Evolutionary conservation across 2,329 filamentous ascomycete genomes (phyloP).

Genomic region (Magnaporthales sp.): DNA sequence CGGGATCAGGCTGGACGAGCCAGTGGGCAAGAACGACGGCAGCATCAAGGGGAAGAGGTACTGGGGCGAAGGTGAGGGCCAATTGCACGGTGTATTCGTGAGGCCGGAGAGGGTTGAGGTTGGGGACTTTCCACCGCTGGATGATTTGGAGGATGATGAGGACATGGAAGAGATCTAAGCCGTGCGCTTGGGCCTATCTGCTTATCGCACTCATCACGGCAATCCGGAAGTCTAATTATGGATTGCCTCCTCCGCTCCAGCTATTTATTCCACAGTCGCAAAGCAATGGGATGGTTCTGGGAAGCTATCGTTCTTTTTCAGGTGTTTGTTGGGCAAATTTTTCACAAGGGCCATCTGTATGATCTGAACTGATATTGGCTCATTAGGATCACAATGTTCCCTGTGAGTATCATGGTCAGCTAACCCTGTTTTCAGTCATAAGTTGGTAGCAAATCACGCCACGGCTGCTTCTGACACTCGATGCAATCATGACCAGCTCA

Average conservation of each 20-base stretch:
- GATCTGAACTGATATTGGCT: not conserved
- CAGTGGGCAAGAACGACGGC: conserved; percentile 73
- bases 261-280: not conserved
- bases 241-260: not conserved
- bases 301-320: not conserved
- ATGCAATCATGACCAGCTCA: not conserved
- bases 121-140: conserved; percentile 61
- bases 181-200: not conserved
- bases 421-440: not conserved
- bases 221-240: not conserved
- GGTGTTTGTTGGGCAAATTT: not conserved
- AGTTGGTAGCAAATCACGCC: not conserved
- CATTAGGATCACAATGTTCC: not conserved
- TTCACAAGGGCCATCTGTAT: not conserved
- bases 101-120: conserved; percentile 69
- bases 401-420: not conserved
- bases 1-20: conserved; percentile 68
- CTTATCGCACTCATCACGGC: not conserved
- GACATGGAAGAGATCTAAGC: conserved; percentile 65
- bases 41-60: conserved; percentile 56
- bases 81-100: conserved; percentile 64
- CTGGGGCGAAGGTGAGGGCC: conserved; percentile 52
- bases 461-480: not conserved
- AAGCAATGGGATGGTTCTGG: not conserved
- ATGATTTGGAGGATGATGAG: conserved; percentile 69